Percentiles rank a stretch among this genome's conserved stretches.
These are phyloP conservation scores for Volvox africanus DNA, from an alignment of 139 green algal genomes.

Conservation along the genomic window DNA sequence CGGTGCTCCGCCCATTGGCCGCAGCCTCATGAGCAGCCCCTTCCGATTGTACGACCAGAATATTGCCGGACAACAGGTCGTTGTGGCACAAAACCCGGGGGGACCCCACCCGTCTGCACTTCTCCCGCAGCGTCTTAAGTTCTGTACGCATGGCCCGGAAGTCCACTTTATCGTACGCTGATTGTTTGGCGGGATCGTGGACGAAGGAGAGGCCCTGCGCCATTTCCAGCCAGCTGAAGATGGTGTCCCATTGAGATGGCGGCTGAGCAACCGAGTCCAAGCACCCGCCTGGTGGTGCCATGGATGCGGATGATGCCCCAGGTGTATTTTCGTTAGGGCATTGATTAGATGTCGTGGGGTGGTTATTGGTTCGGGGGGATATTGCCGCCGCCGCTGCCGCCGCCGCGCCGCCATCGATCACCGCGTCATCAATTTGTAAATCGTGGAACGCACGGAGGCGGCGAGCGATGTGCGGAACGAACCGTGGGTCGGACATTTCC, in stretches of 20 bases:
- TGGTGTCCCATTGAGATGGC: slow-evolving; percentile 54
- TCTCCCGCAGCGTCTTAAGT: slow-evolving; percentile 63
- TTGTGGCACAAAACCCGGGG: slow-evolving; percentile 90
- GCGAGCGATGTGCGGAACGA: slow-evolving; percentile 73
- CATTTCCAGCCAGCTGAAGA: slow-evolving; percentile 73
- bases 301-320: not conserved
- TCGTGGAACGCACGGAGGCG: slow-evolving; percentile 73
- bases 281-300: not conserved
- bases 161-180: slow-evolving; percentile 54
- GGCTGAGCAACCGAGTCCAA: not conserved
- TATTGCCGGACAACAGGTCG: slow-evolving; percentile 90
- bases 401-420: not conserved
- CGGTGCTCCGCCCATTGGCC: no score
- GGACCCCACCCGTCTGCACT: slow-evolving; percentile 58
- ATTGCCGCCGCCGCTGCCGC: not conserved
- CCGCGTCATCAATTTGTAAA: not conserved
- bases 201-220: slow-evolving; percentile 70
- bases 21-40: no score
- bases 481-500: slow-evolving; percentile 73
- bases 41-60: slow-evolving; percentile 76
- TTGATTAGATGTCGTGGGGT: not conserved
- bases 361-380: no score
- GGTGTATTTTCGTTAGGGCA: no score
- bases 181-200: slow-evolving; percentile 69
- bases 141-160: slow-evolving; percentile 63